Base-by-base conservation (phyloP, 768 basidiomycete species). In the Floccularia luteovirens region DNA sequence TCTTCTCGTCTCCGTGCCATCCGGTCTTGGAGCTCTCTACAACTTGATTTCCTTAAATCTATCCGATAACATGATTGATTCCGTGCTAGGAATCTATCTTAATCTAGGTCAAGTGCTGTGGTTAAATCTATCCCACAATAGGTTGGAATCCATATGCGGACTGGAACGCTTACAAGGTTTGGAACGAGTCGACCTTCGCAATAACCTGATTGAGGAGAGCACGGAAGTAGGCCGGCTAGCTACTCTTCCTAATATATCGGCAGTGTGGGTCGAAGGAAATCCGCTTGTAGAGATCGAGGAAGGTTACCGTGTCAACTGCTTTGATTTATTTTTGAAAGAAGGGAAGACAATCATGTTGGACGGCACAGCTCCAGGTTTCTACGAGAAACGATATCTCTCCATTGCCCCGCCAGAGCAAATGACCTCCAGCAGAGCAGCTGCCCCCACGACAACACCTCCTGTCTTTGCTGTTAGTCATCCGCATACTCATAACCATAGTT, bases 51-150 rank as follows among this genome's bases (percentile, higher is more conserved):
- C 86, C n/a, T 81, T 99, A 50, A 93, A 96, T 61, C 76, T 99
- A n/a, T 73, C 88, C 12, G 86, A 93, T 60, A 99, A 99, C 64
- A 90, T 99, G 78, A 91, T 99, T 49, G 91, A 94, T 57, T 92
- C 93, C 13, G 83, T 98, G 13, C 75, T 92, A 3, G 86, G 88
- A 21, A 88, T 96, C 43, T 87, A 91, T 53, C 74, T 75, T 25
- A 76, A 79, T 38, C 72, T 97, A 25, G 89, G 88, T 1, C 79
- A 82, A 45, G 70, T 96, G 19, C 67, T 82, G 13, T 67, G 72
- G 4, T 67, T 98, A 50, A 91, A 94, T 59, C 70, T 98, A 13
- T 74, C 87, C 1, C 67, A 72, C 40, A 98, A 98, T 54, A 79
- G 94, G 3, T 77, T 97, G 37, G 90, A 94, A 53, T 91, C 90